Percentiles rank a stretch among this genome's conserved stretches.
Evolutionary conservation across 148 eudicot genomes (phyloP).

Genomic region (Chenopodium berlandieri): DNA sequence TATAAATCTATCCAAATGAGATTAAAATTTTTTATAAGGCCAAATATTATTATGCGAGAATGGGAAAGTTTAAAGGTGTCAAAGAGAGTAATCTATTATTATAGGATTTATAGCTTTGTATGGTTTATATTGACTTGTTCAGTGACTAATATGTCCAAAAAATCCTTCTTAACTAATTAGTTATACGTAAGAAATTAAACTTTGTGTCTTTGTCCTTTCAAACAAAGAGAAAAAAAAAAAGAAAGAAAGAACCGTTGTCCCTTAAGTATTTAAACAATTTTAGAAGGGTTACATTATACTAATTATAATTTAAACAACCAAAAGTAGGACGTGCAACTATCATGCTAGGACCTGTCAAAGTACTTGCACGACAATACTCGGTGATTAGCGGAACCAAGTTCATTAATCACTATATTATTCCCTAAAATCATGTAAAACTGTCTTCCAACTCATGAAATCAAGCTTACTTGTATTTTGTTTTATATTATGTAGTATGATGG

Average conservation of each 20-base stretch:
- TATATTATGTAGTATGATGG: not conserved
- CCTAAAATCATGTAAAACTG: not conserved
- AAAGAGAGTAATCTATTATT: not conserved
- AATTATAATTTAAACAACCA: not conserved
- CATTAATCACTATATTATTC: not conserved
- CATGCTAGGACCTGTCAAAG: constrained; percentile 14
- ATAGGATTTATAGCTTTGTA: not conserved
- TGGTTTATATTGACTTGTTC: not conserved
- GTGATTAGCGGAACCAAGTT: constrained; percentile 8
- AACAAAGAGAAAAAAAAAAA: no score
- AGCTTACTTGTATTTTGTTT: not conserved
- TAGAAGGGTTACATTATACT: not conserved
- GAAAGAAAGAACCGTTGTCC: no score
- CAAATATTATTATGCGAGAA: no score
- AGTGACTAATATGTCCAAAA: not conserved
- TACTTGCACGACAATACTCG: constrained; percentile 23
- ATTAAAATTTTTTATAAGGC: no score
- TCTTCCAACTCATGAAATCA: not conserved
- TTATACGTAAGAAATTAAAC: no score
- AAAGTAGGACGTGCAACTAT: constrained; percentile 16
- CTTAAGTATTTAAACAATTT: not conserved
- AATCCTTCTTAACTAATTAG: no score
- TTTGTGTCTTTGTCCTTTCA: no score
- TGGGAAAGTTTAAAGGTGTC: no score
- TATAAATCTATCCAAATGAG: no score